Evolutionary conservation across 2,329 filamentous ascomycete species (phyloP), one percentile per base, ranked within the genome.

Genomic region (Paraphoma chrysanthemicola): DNA sequence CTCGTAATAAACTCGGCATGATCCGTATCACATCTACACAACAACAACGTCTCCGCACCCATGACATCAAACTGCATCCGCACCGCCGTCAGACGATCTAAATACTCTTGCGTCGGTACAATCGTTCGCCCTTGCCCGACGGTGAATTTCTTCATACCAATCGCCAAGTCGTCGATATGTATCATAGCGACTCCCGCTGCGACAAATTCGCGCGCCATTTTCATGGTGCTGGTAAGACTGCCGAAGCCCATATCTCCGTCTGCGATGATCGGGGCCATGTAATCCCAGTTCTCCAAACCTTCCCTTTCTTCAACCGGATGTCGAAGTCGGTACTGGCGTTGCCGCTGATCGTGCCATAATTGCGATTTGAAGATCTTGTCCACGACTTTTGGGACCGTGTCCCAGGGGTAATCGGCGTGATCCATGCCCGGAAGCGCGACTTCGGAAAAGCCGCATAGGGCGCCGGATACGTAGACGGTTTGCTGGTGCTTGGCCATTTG

Each of bases 191-290:
- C 78, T 6, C 78, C 78, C 12, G 73, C 70, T 44, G 79, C 78
- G n/a, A 79, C 77, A 53, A 80, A 79, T n/a, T 71, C 67, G 28
- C 69, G 66, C 6, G 74, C 72, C 68, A 79, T 73, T 67, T 80
- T 80, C 66, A 79, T 74, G 4, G 73, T 75, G 1, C 68, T 71
- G 0, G 78, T 80, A 44, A 80, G 55, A 11, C 69, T 72, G 5
- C 78, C 78, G 42, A 80, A 80, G 6, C 78, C 78, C 78, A 80
- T 79, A 54, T 80, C 78, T 6, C 72, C 77, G 54, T 80, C 78
- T 4, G 78, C 78, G 0, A 80, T 64, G 43, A 80, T 78, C 1
- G 78, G 78, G 2, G 73, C 71, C 51, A 79, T 53, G 57, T 76
- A 80, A 53, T 79, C 78, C 62, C 70, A 75, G 44, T 74, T 68